phyloP scores from a whole-genome alignment of 2,329 filamentous ascomycete species.

The Colletotrichum horii region DNA sequence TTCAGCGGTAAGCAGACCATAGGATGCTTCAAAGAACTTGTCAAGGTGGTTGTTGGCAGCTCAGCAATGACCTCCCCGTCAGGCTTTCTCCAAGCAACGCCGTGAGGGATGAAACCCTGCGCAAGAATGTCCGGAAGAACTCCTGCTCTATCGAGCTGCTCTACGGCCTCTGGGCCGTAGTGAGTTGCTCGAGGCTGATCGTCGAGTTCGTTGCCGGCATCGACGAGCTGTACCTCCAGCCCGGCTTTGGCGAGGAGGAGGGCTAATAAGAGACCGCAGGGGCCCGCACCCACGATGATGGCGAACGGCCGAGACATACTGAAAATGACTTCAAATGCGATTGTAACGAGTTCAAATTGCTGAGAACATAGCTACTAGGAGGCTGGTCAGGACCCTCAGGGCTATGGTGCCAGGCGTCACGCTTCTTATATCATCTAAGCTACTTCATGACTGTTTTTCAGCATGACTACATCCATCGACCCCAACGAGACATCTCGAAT shows the following conservation, averaged over 20 bases:
- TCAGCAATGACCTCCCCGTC: background rate
- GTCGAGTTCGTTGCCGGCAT: background rate
- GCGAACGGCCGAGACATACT: background rate
- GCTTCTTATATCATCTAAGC: background rate
- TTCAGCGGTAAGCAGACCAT: background rate
- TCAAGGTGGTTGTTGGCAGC: background rate
- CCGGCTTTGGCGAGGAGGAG: background rate
- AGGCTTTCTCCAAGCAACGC: background rate
- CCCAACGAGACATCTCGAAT: rapidly evolving
- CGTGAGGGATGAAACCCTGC: background rate
- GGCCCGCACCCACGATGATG: background rate
- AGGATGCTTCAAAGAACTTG: background rate
- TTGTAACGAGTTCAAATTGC: rapidly evolving
- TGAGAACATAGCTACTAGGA: too few species aligned
- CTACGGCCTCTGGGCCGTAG: background rate
- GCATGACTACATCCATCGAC: background rate
- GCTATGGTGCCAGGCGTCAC: background rate
- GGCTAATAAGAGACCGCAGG: background rate
- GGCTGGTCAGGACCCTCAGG: too few species aligned
- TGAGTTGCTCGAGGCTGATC: background rate
- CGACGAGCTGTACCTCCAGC: background rate
- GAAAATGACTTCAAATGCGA: background rate
- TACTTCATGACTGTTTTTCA: background rate
- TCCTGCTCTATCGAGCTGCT: background rate
- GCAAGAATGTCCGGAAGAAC: background rate